Evolutionary conservation across 257 asterid species (phyloP).

Genomic region (Cordia subcordata): DNA sequence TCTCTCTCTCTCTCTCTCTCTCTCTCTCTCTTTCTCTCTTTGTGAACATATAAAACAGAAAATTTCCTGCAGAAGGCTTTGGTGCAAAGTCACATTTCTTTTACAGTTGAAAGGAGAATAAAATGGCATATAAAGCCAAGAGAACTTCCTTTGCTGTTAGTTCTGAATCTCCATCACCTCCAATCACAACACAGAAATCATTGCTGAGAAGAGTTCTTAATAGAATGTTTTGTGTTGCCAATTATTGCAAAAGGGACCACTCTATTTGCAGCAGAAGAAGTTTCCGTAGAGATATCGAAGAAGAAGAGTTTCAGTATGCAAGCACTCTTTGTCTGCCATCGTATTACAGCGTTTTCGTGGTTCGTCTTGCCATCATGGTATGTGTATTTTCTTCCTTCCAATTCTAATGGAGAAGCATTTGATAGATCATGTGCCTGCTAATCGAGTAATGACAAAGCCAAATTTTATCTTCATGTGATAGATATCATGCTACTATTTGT

Average conservation of each 20-base stretch:
- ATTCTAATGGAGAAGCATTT: too few relatives aligned
- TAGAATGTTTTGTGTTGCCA: constrained; percentile 28
- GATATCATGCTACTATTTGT: too few relatives aligned
- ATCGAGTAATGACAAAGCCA: too few relatives aligned
- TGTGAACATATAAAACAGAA: neutral
- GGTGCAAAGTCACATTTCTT: neutral
- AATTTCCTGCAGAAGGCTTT: constrained; percentile 8
- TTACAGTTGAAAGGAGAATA: constrained; percentile 4
- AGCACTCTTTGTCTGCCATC: constrained; percentile 59
- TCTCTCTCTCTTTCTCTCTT: neutral
- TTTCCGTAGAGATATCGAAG: constrained; percentile 52
- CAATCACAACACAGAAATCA: constrained; percentile 25
- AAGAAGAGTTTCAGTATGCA: constrained; percentile 55
- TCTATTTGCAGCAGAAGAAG: constrained; percentile 31
- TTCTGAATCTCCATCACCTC: constrained; percentile 25
- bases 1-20: constrained; percentile 1
- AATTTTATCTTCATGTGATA: too few relatives aligned
- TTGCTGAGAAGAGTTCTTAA: constrained; percentile 13
- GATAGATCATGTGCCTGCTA: too few relatives aligned
- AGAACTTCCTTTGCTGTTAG: constrained; percentile 10
- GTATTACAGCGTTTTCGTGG: constrained; percentile 74
- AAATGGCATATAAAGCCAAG: constrained; percentile 12
- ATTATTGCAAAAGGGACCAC: constrained; percentile 17
- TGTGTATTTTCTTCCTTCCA: neutral
- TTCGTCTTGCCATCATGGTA: constrained; percentile 99